phyloP scores from a whole-genome alignment of 2,329 filamentous ascomycete species.

The Juglanconis juglandina region DNA sequence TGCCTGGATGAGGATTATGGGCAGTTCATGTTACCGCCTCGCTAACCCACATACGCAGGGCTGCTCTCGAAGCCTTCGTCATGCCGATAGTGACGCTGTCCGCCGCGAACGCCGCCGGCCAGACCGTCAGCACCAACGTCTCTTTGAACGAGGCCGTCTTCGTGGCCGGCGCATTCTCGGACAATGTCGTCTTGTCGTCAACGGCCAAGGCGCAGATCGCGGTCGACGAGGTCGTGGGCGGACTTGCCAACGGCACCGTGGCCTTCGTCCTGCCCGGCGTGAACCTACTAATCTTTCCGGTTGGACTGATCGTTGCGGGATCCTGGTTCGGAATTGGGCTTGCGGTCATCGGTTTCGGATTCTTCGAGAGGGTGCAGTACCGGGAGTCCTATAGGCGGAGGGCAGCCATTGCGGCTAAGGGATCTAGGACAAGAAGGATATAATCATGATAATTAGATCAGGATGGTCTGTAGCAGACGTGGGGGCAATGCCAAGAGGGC shows the following conservation, averaged over 20 bases:
- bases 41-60: conserved; percentile 35
- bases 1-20: no score
- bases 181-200: conserved; percentile 50
- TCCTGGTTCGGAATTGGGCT: conserved; percentile 59
- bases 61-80: conserved; percentile 58
- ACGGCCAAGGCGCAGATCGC: conserved; percentile 46
- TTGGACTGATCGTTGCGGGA: conserved; percentile 64
- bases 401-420: conserved; percentile 40
- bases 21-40: background rate
- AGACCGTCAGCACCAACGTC: conserved; percentile 58
- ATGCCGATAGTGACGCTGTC: conserved; percentile 66
- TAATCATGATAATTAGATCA: conserved; percentile 18
- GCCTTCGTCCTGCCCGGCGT: conserved; percentile 69
- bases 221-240: conserved; percentile 44
- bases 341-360: conserved; percentile 60
- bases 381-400: conserved; percentile 59
- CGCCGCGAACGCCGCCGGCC: conserved; percentile 50
- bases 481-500: background rate
- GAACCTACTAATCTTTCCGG: conserved; percentile 65
- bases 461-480: background rate
- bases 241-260: conserved; percentile 48
- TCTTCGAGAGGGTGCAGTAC: conserved; percentile 63
- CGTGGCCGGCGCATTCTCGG: conserved; percentile 66
- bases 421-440: conserved; percentile 24
- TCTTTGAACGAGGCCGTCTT: conserved; percentile 70